These are phyloP conservation scores for Cutaneotrichosporon curvatum DNA, from an alignment of 1,284 basidiomycete species.

Conservation along the genomic window DNA sequence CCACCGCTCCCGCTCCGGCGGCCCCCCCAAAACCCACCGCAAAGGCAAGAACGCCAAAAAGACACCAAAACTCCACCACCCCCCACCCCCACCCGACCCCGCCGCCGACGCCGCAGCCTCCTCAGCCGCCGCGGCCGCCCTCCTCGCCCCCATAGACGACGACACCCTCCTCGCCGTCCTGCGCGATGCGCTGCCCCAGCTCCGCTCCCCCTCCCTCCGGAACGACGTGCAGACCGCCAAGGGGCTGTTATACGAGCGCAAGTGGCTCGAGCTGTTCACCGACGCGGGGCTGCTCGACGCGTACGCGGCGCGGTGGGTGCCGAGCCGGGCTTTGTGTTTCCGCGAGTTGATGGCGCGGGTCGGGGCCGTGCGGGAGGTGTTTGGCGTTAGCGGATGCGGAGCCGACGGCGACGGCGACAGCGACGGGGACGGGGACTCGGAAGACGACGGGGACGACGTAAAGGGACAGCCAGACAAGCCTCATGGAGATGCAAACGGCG, in stretches of 20 bases:
- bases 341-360: constrained; percentile 43
- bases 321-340: constrained; percentile 44
- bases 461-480: not conserved
- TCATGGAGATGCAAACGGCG: constrained; percentile 2
- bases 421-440: constrained; percentile 21
- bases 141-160: not conserved
- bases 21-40: constrained; percentile 12
- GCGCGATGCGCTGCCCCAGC: constrained; percentile 21
- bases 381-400: constrained; percentile 31
- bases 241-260: constrained; percentile 37
- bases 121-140: not conserved
- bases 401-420: constrained; percentile 21
- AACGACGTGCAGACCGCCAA: constrained; percentile 41
- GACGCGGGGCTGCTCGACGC: constrained; percentile 33
- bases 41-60: constrained; percentile 1
- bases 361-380: constrained; percentile 34
- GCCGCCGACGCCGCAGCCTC: not conserved
- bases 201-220: constrained; percentile 24
- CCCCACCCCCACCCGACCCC: constrained; percentile 10
- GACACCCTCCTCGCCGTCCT: constrained; percentile 33
- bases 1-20: constrained; percentile 34
- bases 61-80: constrained; percentile 26
- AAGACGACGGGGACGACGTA: constrained; percentile 12
- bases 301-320: constrained; percentile 48
- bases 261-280: constrained; percentile 44